Percentiles rank a stretch among this genome's conserved stretches.
These are phyloP conservation scores for Phanerodontia chrysosporium DNA, from an alignment of 768 basidiomycete species.

Conservation along the genomic window DNA sequence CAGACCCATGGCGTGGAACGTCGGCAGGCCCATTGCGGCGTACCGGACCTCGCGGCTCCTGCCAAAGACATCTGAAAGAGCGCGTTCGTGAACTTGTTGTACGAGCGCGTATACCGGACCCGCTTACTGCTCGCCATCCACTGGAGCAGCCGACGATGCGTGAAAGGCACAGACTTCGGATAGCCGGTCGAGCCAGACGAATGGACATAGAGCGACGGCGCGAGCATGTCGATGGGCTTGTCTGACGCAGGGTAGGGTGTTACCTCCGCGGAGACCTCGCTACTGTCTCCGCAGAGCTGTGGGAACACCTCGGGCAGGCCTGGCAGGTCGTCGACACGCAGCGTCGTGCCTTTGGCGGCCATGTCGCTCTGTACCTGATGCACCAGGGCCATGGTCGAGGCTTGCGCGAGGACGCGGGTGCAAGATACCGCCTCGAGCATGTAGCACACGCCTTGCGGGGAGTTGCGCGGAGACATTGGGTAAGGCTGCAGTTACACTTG, in stretches of 20 bases:
- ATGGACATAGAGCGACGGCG: conserved; percentile 2
- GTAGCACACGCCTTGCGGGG: conserved; percentile 1
- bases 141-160: conserved; percentile 1
- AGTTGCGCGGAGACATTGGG: conserved; percentile 12
- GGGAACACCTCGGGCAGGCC: conserved; percentile 12
- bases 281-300: not conserved
- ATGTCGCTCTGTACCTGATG: conserved; percentile 25
- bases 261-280: not conserved
- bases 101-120: no score
- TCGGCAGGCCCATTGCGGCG: conserved; percentile 10
- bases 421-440: conserved; percentile 5
- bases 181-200: conserved; percentile 13
- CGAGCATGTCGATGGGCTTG: not conserved
- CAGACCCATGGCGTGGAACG: conserved; percentile 14
- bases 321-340: conserved; percentile 12
- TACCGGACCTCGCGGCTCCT: conserved; percentile 2
- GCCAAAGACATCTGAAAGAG: conserved; percentile 1
- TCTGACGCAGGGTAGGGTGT: not conserved
- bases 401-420: conserved; percentile 6
- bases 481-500: conserved; percentile 15
- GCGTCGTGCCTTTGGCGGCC: not conserved
- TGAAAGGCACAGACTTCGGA: conserved; percentile 10
- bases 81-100: not conserved
- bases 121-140: conserved; percentile 7
- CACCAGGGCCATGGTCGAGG: conserved; percentile 28